These are phyloP conservation scores for Agroathelia rolfsii DNA, from an alignment of 1,284 basidiomycete species.

Conservation along the genomic window DNA sequence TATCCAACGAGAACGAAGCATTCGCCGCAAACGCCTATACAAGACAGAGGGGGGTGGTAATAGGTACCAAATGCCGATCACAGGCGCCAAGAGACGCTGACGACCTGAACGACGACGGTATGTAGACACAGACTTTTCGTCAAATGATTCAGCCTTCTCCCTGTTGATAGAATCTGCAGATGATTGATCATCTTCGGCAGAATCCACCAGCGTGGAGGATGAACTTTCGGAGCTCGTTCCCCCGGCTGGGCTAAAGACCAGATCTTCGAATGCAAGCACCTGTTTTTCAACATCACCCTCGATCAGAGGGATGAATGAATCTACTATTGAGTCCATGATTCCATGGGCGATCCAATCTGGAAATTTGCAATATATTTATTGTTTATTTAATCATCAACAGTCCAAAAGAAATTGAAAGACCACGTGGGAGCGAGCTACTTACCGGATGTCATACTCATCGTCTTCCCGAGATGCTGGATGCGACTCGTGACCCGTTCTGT, in stretches of 20 bases:
- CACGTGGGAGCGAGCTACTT: constrained; percentile 12
- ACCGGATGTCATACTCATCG: constrained; percentile 63
- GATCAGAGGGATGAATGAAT: constrained; percentile 87
- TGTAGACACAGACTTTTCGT: no score
- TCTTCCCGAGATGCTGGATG: constrained; percentile 48
- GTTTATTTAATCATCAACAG: no score
- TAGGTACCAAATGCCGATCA: constrained; percentile 23
- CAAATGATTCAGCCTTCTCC: constrained; percentile 6
- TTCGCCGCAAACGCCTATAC: constrained; percentile 23
- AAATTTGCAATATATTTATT: constrained; percentile 1
- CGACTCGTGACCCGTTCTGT: constrained; percentile 71
- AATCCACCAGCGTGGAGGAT: no score
- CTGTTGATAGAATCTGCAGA: constrained; percentile 3
- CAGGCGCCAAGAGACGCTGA: neutral
- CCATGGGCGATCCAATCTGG: constrained; percentile 94
- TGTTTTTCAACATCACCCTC: constrained; percentile 80
- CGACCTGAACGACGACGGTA: no score
- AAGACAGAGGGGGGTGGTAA: constrained; percentile 21
- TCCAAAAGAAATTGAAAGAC: constrained; percentile 2
- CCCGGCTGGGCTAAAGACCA: constrained; percentile 39
- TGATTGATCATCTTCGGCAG: neutral
- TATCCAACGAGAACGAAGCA: constrained; percentile 8
- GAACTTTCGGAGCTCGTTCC: constrained; percentile 6
- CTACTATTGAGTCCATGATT: constrained; percentile 88
- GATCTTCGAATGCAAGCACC: constrained; percentile 67